Base-by-base conservation (phyloP, 2,329 filamentous ascomycete species). In the Diaporthe sp. region DNA sequence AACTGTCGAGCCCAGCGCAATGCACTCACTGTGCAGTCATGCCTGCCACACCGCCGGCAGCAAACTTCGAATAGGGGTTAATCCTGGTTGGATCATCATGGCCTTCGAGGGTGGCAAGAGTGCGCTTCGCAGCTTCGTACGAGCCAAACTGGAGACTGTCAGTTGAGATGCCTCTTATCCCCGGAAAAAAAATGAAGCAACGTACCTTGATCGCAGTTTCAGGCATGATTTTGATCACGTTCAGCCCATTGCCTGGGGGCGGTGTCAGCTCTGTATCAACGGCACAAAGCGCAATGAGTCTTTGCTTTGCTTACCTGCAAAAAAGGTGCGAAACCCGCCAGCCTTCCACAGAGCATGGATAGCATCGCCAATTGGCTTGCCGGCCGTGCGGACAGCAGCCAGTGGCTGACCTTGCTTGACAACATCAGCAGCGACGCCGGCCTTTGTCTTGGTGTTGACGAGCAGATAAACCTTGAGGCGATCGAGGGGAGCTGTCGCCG, bases 171-270 rank as follows among this genome's bases (percentile, higher is more conserved):
- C 6, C 10, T 22, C n/a, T 60, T 20, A 28, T 28, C 8, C 2
- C 1, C 37, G 5, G 17, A 9, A 28, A 9, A 4, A 20, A 1
- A 4, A 17, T 22, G 6, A 3, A 28, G 20, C 49, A 49, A 68
- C 79, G 51, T 81, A 88, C 87, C 80, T 98, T 98, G 82, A 99
- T 98, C 37, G 97, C 96, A 39, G 96, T 98, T 86, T 99, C 97
- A 0, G 97, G 97, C 95, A 98, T 98, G 76, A 99, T 97, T 85
- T 99, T 99, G 81, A 98, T 85, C 3, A 99, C 95, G 80, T 99
- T 99, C 79, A 99, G 88, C 4, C 97, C 97, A 81, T 99, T 99
- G 51, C 97, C 96, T 98, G 80, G 37, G 13, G 28, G 74, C 47
- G n/a, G 49, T 4, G 71, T 77, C 58, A 77, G 76, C 51, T 53